phyloP scores from a whole-genome alignment of 1,284 basidiomycete genomes.

The Cryptococcus maquisensis region DNA sequence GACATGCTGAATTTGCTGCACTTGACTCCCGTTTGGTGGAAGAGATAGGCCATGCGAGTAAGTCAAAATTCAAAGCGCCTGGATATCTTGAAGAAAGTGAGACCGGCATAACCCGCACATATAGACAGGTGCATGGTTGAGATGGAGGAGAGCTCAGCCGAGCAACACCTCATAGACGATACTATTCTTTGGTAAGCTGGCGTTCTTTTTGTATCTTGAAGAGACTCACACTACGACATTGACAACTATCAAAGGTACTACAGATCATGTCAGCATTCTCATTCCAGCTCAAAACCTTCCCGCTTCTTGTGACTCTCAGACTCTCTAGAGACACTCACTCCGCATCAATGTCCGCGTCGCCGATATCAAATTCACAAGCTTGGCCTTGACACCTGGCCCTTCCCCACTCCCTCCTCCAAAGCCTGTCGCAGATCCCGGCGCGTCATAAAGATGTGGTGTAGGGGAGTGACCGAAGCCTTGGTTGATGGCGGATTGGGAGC shows the following conservation, averaged over 20 bases:
- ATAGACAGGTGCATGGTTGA: no score
- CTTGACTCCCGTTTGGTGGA: no score
- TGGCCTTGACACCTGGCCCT: constrained; percentile 73
- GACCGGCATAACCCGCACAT: no score
- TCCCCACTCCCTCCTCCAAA: constrained; percentile 46
- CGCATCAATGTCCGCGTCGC: constrained; percentile 93
- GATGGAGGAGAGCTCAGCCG: constrained; percentile 46
- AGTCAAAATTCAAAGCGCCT: no score
- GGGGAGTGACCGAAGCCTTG: constrained; percentile 43
- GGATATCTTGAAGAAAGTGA: no score
- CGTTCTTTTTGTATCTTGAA: background rate
- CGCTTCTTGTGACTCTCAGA: background rate
- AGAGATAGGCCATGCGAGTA: no score
- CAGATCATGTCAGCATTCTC: background rate
- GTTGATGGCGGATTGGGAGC: constrained; percentile 50
- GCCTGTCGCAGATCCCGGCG: background rate
- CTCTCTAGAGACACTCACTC: constrained; percentile 58
- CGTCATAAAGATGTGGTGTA: constrained; percentile 32
- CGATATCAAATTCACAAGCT: constrained; percentile 83
- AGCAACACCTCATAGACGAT: constrained; percentile 75
- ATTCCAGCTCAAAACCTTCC: background rate
- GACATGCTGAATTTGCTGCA: no score
- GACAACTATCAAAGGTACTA: constrained; percentile 79
- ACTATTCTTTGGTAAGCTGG: constrained; percentile 9
- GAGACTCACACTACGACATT: constrained; percentile 63